Base-by-base conservation (phyloP, 176 grass and related monocot species). In the Lolium multiflorum region DNA sequence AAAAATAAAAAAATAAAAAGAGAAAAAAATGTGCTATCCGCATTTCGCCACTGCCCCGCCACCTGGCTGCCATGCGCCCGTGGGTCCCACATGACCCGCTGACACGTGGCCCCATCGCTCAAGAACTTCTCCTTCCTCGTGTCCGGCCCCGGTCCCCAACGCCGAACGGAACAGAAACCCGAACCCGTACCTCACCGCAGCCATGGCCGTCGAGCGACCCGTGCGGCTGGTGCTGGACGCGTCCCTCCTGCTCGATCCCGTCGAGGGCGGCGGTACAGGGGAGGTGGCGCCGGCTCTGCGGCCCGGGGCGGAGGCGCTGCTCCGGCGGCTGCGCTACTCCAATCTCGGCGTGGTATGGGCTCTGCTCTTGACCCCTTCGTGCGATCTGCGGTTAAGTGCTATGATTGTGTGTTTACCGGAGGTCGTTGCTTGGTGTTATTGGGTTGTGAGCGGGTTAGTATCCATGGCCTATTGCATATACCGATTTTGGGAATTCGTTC, bases 251-350 rank as follows among this genome's bases (percentile, higher is more conserved):
- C 76, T 91, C 59, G 51, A 76, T 8, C 11, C 15, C 35, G 1
- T n/a, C 26, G 43, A 11, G 5, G 18, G 13, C 59, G 69, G 77
- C 28, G 82, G 70, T 3, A 12, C 22, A 48, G 77, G 59, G 14
- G 50, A 58, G 49, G 60, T 41, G 5, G 44, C 57, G 68, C 17
- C 13, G 49, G 81, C 41, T 67, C 51, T 91, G 41, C 80, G 81
- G 59, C 81, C 85, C 6, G 85, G 76, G 66, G 85, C 60, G 21
- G 89, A 70, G 81, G 76, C 21, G 41, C 76, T 91, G 26, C 77
- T 91, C 6, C 89, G 89, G 21, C 85, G 76, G n/a, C 77, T 88
- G 69, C 89, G 81, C n/a, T 84, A 81, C 77, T 88, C 89, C 81
- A 70, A 81, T 83, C 71, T 91, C 39, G 63, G 15, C 50, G 89